Evolutionary conservation across 768 basidiomycete genomes (phyloP).

Genomic region (Clitopilus passeckerianus): DNA sequence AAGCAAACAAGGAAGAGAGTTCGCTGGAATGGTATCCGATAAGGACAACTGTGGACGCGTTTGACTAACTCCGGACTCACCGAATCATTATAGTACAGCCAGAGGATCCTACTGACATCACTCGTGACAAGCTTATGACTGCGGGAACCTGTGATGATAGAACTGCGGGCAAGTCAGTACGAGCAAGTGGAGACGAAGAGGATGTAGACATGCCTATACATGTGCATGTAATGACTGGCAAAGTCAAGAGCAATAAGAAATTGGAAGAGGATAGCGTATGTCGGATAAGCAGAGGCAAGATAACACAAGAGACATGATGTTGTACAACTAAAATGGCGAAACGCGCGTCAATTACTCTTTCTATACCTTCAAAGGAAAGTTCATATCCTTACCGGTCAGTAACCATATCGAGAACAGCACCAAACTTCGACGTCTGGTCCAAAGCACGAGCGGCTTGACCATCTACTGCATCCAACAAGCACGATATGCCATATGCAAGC

Average conservation of each 20-base stretch:
- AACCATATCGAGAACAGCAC: constrained; percentile 98
- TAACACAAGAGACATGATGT: constrained; percentile 94
- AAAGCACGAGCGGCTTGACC: constrained; percentile 87
- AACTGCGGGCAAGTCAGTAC: constrained; percentile 44
- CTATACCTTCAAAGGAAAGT: constrained; percentile 2
- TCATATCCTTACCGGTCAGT: constrained; percentile 76
- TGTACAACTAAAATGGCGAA: constrained; percentile 63
- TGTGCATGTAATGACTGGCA: constrained; percentile 98
- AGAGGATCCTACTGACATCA: constrained; percentile 88
- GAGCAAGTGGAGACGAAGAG: neutral
- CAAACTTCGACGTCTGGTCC: constrained; percentile 93
- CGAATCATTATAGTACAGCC: constrained; percentile 90
- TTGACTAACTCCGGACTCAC: constrained; percentile 39
- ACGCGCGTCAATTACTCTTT: neutral
- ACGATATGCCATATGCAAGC: constrained; percentile 82
- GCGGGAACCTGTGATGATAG: constrained; percentile 87
- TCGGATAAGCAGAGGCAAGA: constrained; percentile 85
- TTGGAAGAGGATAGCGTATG: constrained; percentile 83
- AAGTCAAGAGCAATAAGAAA: constrained; percentile 97
- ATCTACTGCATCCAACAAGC: constrained; percentile 92
- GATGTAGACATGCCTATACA: constrained; percentile 76
- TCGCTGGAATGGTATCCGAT: constrained; percentile 35
- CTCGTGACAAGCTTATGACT: constrained; percentile 92
- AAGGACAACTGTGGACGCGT: neutral
- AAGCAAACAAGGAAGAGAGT: constrained; percentile 92